phyloP scores from a whole-genome alignment of 2,329 filamentous ascomycete genomes.

The Fusarium tjaetaba region DNA sequence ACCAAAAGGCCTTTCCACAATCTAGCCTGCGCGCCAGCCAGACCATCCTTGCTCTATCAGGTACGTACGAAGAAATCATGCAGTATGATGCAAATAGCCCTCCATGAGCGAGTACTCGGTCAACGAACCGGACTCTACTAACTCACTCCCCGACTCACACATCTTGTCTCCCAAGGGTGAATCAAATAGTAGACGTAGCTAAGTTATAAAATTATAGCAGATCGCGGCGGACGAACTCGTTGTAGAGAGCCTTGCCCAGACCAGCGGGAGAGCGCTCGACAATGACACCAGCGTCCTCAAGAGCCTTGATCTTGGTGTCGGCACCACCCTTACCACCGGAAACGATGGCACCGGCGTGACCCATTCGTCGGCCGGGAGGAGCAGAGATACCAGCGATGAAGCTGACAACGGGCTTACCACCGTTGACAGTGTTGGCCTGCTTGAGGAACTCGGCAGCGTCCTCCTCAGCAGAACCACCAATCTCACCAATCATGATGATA shows the following conservation, averaged over 20 bases:
- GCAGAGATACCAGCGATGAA: conserved; percentile 99
- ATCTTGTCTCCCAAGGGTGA: conserved; percentile 8
- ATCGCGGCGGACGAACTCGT: conserved; percentile 96
- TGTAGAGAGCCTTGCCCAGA: conserved; percentile 92
- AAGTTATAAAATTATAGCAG: conserved; percentile 73
- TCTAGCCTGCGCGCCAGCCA: conserved; percentile 43
- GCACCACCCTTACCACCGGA: conserved; percentile 97
- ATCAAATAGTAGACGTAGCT: conserved; percentile 15
- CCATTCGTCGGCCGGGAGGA: conserved; percentile 96
- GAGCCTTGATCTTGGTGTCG: conserved; percentile 96
- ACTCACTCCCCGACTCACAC: conserved; percentile 33
- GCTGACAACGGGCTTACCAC: conserved; percentile 91
- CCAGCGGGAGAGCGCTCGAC: conserved; percentile 94
- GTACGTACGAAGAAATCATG: conserved; percentile 46
- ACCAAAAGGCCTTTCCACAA: conserved; percentile 38
- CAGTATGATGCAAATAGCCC: conserved; percentile 45
- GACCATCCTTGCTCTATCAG: conserved; percentile 49
- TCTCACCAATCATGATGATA: conserved; percentile 99
- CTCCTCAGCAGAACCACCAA: conserved; percentile 96
- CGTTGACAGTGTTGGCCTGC: conserved; percentile 86
- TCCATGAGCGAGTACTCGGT: conserved; percentile 38
- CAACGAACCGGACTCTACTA: conserved; percentile 33
- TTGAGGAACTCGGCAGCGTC: conserved; percentile 97
- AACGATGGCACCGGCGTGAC: conserved; percentile 98
- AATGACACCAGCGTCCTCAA: conserved; percentile 92